A percentile compares a stretch with the other conserved stretches of the same genome.
Conservation (phyloP, 495 filamentous ascomycete species). For the Hyaloscypha bicolor region DNA sequence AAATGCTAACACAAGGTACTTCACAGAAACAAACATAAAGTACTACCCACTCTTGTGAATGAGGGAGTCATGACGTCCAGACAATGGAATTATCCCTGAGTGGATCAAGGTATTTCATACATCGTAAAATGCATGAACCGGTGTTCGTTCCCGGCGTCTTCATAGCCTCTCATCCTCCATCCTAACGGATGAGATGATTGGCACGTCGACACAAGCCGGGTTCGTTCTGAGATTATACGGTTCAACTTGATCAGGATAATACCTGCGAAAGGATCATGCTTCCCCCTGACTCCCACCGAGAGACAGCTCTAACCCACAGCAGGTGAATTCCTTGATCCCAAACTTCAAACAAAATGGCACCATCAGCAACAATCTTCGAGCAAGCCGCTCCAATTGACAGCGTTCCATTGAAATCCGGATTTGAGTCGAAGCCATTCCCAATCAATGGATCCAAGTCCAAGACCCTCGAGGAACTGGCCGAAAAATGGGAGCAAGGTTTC, state of each 20-base stretch:
- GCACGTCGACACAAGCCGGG: slow-evolving; percentile 35
- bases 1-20: slow-evolving; percentile 4
- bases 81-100: slow-evolving; percentile 33
- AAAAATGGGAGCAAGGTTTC: slow-evolving; percentile 53
- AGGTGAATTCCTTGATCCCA: slow-evolving; percentile 28
- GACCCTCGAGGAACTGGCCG: slow-evolving; percentile 38
- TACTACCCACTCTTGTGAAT: slow-evolving; percentile 9
- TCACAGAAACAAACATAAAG: slow-evolving; percentile 11
- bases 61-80: slow-evolving; percentile 29
- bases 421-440: slow-evolving; percentile 24
- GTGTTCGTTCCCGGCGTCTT: slow-evolving; percentile 55
- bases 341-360: slow-evolving; percentile 64
- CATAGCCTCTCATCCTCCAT: slow-evolving; percentile 35
- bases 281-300: slow-evolving; percentile 17
- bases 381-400: slow-evolving; percentile 10
- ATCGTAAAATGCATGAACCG: slow-evolving; percentile 63
- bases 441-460: slow-evolving; percentile 29
- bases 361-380: slow-evolving; percentile 56
- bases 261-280: slow-evolving; percentile 98
- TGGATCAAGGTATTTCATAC: slow-evolving; percentile 64
- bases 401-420: slow-evolving; percentile 22
- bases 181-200: slow-evolving; percentile 25
- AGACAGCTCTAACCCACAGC: slow-evolving; percentile 42
- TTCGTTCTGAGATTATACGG: slow-evolving; percentile 94
- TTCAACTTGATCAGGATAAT: slow-evolving; percentile 99